These are phyloP conservation scores for Wickerhamomyces hampshirensis DNA, from an alignment of 805 yeast genomes.

Conservation along the genomic window DNA sequence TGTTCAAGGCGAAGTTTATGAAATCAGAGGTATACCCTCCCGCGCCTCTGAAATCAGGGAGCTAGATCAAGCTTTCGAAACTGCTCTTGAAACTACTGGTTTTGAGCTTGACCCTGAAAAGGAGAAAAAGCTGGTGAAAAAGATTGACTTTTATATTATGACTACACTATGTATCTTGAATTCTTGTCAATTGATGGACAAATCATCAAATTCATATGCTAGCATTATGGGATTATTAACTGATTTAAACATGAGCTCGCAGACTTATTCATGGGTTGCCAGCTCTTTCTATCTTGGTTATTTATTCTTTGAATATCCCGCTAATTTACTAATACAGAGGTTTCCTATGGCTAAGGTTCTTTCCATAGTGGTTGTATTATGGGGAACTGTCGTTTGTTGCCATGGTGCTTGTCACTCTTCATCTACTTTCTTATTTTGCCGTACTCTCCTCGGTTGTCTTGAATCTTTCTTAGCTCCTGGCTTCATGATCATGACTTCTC, in stretches of 20 bases:
- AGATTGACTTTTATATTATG: constrained; percentile 7
- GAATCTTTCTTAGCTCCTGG: constrained; percentile 54
- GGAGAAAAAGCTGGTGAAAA: constrained; percentile 6
- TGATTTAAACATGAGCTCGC: constrained; percentile 41
- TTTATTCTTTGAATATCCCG: constrained; percentile 49
- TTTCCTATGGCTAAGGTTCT: constrained; percentile 51
- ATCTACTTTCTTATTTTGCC: constrained; percentile 36
- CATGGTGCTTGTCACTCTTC: constrained; percentile 36
- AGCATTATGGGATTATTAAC: constrained; percentile 45
- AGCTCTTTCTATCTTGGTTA: constrained; percentile 62
- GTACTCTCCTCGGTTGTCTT: constrained; percentile 46
- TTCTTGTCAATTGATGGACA: constrained; percentile 12
- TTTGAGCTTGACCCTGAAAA: not conserved
- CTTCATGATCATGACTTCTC: constrained; percentile 48
- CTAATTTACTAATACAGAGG: constrained; percentile 42
- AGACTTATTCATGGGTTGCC: constrained; percentile 48
- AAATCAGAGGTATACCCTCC: no score
- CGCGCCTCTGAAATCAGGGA: no score
- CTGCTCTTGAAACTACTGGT: not conserved
- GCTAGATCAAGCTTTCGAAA: not conserved
- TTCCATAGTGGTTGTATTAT: constrained; percentile 41
- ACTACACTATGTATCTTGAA: constrained; percentile 7
- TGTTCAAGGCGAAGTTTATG: no score
- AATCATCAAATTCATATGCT: constrained; percentile 28
- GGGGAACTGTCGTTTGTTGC: constrained; percentile 54